Conservation (phyloP, 1,139 yeast genomes). For the Scheffersomyces stambukii region DNA sequence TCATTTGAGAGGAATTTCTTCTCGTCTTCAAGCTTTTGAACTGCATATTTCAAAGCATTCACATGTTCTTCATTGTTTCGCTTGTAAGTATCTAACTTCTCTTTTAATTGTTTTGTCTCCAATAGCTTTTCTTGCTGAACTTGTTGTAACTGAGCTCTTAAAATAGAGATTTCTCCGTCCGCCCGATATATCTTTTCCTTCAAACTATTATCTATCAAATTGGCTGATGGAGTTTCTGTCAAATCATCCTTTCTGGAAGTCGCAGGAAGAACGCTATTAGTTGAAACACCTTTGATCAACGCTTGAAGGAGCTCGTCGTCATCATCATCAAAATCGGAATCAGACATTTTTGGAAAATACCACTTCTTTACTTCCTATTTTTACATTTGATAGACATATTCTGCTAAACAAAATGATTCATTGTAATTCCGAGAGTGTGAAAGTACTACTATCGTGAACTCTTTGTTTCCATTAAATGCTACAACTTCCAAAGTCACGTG, state of each 20-base stretch:
- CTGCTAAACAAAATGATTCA: no score
- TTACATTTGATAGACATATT: no score
- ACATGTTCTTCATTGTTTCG: slow-evolving; percentile 40
- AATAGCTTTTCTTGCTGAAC: slow-evolving; percentile 41
- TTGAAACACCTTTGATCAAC: slow-evolving; percentile 7
- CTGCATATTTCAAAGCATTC: slow-evolving; percentile 34
- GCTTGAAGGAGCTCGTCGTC: slow-evolving; percentile 32
- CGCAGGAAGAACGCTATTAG: slow-evolving; percentile 6
- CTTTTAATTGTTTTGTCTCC: slow-evolving; percentile 40
- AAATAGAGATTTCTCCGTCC: slow-evolving; percentile 74
- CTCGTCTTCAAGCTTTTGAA: slow-evolving; percentile 65
- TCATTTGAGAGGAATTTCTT: slow-evolving; percentile 57
- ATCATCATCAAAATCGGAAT: slow-evolving; percentile 26
- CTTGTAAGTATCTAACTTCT: slow-evolving; percentile 24
- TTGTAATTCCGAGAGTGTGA: no score
- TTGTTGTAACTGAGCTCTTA: slow-evolving; percentile 58
- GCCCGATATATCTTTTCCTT: slow-evolving; percentile 41
- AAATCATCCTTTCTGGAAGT: no score
- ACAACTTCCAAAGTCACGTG: no score
- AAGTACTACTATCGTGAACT: no score
- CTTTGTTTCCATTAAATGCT: no score
- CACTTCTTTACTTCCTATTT: no score
- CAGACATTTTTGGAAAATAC: no score
- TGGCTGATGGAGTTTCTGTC: slow-evolving; percentile 3
- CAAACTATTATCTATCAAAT: slow-evolving; percentile 9